phyloP scores from a whole-genome alignment of 139 green algal species.

The Pleodorina starrii region DNA sequence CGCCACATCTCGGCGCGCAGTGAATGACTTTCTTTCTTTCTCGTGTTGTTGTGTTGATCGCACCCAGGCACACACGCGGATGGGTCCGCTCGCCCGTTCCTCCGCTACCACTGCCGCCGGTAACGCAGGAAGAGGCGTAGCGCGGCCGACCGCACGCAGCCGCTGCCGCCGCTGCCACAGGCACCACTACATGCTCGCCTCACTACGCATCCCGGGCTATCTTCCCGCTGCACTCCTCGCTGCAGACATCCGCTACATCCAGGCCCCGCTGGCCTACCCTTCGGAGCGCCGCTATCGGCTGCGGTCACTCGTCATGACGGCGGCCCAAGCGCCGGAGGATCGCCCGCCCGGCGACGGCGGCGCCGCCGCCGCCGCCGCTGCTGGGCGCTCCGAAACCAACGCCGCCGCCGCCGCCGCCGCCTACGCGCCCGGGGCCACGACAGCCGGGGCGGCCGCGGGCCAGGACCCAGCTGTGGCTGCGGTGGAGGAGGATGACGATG shows the following conservation, averaged over 20 bases:
- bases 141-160: no score
- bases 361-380: background rate
- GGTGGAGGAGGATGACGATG: background rate
- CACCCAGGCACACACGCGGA: no score
- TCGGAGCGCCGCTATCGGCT: conserved; percentile 71
- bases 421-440: background rate
- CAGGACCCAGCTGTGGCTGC: no score
- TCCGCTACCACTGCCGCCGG: no score
- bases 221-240: background rate
- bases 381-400: background rate
- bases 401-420: background rate
- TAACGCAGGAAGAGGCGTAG: no score
- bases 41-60: no score
- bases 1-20: background rate
- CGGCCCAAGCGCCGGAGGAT: background rate
- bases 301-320: conserved; percentile 52
- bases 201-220: background rate
- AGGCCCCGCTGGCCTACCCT: conserved; percentile 82
- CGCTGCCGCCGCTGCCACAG: no score
- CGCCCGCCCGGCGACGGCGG: background rate
- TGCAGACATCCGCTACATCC: conserved; percentile 77
- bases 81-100: no score
- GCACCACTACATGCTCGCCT: no score
- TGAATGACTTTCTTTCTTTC: no score
- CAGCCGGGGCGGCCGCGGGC: background rate